Evolutionary conservation across 352 stramenopile species (phyloP).

Genomic region (Globisporangium carolinianum): DNA sequence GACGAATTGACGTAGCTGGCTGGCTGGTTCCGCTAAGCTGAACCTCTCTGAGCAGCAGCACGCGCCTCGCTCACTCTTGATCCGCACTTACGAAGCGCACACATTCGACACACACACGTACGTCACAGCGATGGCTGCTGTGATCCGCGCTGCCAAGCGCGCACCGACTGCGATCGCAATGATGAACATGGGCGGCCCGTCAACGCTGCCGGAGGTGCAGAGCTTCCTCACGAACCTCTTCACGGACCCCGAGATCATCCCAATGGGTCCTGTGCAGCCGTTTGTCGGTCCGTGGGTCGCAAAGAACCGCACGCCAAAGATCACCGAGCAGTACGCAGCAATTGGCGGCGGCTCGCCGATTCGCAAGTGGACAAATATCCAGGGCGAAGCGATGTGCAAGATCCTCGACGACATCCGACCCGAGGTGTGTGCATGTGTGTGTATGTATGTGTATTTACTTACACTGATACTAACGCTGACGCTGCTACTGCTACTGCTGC

Average conservation of each 20-base stretch:
- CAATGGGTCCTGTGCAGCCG: constrained; percentile 88
- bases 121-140: not conserved
- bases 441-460: constrained; percentile 8
- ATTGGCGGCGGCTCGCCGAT: constrained; percentile 98
- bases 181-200: constrained; percentile 97
- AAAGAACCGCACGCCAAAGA: constrained; percentile 91
- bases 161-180: constrained; percentile 78
- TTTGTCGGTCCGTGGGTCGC: constrained; percentile 74
- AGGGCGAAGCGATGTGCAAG: constrained; percentile 89
- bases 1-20: not conserved
- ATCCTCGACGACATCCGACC: constrained; percentile 86
- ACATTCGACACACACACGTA: not conserved
- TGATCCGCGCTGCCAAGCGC: constrained; percentile 29
- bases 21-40: not conserved
- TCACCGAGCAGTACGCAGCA: constrained; percentile 92
- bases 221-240: constrained; percentile 99
- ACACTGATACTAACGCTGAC: no score
- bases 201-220: constrained; percentile 92
- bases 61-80: not conserved
- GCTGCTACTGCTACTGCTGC: not conserved
- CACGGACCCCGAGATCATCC: constrained; percentile 98
- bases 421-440: constrained; percentile 28
- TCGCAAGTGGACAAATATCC: constrained; percentile 93
- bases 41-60: not conserved
- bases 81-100: not conserved